Evolutionary conservation across 129 eudicot genomes (phyloP).

Genomic region (Chrysanthemum lavandulifolium): DNA sequence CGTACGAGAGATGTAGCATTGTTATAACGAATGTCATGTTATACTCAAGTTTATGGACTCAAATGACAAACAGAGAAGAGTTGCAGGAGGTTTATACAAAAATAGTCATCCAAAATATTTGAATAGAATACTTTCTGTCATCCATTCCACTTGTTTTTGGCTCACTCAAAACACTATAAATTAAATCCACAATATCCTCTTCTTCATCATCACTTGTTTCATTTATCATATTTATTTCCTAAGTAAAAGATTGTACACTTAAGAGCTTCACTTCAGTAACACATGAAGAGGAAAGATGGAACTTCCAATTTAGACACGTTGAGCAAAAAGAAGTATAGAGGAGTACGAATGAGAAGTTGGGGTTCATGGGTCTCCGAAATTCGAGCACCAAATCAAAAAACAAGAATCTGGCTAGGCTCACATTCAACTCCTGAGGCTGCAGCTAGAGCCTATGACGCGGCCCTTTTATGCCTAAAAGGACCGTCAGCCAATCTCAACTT

Average conservation of each 20-base stretch:
- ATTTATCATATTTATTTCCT: neutral
- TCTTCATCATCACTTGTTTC: constrained; percentile 33
- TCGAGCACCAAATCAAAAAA: constrained; percentile 94
- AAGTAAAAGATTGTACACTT: neutral
- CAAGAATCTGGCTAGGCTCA: constrained; percentile 95
- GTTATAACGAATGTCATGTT: neutral
- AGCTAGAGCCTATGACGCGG: constrained; percentile 97
- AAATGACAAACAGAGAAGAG: constrained; percentile 22
- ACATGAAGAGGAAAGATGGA: constrained; percentile 29
- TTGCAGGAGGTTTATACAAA: constrained; percentile 17
- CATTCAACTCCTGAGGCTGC: constrained; percentile 95
- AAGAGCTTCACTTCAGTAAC: constrained; percentile 10
- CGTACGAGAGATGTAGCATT: neutral
- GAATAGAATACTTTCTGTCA: constrained; percentile 37
- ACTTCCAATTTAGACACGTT: constrained; percentile 10
- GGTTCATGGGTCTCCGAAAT: constrained; percentile 94
- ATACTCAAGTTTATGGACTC: constrained; percentile 8
- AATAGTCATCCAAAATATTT: constrained; percentile 16
- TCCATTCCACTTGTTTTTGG: constrained; percentile 29
- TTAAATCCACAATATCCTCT: constrained; percentile 20
- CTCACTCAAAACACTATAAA: constrained; percentile 27
- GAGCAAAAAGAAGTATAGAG: constrained; percentile 68
- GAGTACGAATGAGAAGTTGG: constrained; percentile 97
- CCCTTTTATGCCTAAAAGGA: constrained; percentile 83
- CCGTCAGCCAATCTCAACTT: constrained; percentile 84